Conservation (phyloP, 768 basidiomycete species). For the Cyclocybe aegerita region DNA sequence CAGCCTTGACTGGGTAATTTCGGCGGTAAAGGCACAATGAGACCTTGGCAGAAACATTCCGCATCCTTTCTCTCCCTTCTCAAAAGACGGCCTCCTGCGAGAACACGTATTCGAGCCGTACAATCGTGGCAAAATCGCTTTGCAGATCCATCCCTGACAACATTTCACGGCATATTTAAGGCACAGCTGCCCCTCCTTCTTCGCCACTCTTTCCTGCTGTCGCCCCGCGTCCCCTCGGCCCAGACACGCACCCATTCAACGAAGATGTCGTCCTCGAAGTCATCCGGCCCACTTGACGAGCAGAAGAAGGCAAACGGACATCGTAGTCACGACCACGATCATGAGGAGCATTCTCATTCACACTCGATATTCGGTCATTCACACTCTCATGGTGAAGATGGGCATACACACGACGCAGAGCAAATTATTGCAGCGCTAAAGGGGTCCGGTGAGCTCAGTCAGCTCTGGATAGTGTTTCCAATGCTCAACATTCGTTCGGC, state of each 20-base stretch:
- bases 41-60: no score
- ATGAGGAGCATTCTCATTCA: constrained; percentile 34
- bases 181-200: constrained; percentile 5
- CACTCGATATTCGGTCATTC: constrained; percentile 68
- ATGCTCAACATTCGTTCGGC: constrained; percentile 3
- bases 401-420: constrained; percentile 60
- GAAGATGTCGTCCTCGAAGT: constrained; percentile 6
- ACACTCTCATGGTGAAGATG: constrained; percentile 62
- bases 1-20: no score
- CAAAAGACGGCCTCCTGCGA: not conserved
- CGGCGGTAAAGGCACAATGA: no score
- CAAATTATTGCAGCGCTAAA: constrained; percentile 66
- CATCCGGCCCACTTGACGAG: constrained; percentile 1
- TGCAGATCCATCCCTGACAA: constrained; percentile 19
- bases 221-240: constrained; percentile 8
- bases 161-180: constrained; percentile 10
- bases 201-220: not conserved
- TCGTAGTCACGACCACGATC: constrained; percentile 33
- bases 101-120: constrained; percentile 19
- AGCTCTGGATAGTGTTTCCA: not conserved
- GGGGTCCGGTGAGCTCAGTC: constrained; percentile 51
- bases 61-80: not conserved
- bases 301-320: constrained; percentile 17
- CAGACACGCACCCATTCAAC: constrained; percentile 26
- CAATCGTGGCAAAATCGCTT: constrained; percentile 18